A percentile compares a stretch with the other conserved stretches of the same genome.
These are phyloP conservation scores for Saposhnikovia divaricata DNA, from an alignment of 129 eudicot species.

Conservation along the genomic window DNA sequence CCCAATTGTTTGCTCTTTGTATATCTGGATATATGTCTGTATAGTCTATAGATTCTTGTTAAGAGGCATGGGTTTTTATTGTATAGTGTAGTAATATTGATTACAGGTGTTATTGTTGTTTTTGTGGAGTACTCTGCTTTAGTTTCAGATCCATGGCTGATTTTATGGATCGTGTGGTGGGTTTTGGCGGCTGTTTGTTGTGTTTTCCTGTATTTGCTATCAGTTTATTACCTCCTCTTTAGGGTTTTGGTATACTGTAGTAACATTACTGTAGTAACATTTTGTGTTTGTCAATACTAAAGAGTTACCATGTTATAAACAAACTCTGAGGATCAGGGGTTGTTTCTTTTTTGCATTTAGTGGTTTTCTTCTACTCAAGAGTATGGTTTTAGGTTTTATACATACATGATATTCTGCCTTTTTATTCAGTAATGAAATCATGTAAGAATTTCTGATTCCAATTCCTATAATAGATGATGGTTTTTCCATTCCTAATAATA, in stretches of 20 bases:
- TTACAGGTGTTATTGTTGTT: background rate
- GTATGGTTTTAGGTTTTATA: background rate
- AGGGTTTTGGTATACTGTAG: background rate
- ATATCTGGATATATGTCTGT: background rate
- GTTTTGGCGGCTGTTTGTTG: background rate
- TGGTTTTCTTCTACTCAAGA: background rate
- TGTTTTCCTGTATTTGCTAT: background rate
- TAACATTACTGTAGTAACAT: background rate
- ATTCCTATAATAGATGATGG: background rate
- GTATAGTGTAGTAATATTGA: background rate
- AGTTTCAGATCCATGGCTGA: slow-evolving; percentile 3
- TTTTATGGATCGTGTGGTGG: background rate
- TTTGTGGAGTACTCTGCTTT: background rate
- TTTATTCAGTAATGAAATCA: background rate
- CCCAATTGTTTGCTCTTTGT: background rate
- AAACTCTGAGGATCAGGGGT: background rate
- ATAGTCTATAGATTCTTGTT: background rate
- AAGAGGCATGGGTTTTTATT: background rate
- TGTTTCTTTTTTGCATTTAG: background rate
- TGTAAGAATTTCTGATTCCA: background rate
- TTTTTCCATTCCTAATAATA: background rate
- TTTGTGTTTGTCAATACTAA: background rate
- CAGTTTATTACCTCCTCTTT: background rate
- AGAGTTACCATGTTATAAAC: background rate
- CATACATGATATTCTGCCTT: background rate